Evolutionary conservation across 2,329 filamentous ascomycete species (phyloP).

Genomic region (Neopestalotiopsis sp.): DNA sequence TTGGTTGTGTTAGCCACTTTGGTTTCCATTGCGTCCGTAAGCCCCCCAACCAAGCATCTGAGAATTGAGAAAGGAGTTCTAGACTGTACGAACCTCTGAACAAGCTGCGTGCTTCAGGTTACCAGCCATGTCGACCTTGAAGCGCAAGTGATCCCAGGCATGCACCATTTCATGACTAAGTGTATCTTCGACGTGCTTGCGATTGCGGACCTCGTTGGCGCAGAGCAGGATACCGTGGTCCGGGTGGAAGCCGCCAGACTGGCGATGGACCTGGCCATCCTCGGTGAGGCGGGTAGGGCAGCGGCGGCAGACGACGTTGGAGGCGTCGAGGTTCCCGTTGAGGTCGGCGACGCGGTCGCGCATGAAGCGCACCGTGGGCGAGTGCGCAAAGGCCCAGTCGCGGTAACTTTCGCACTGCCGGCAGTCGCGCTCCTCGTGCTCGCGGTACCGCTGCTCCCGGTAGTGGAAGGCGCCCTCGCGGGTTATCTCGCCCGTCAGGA

Average conservation of each 20-base stretch:
- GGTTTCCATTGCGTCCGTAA: not conserved
- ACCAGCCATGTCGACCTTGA: conserved; percentile 80
- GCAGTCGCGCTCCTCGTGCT: conserved; percentile 81
- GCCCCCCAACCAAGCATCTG: no score
- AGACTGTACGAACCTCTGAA: conserved; percentile 70
- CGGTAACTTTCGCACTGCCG: conserved; percentile 80
- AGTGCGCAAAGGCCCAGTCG: conserved; percentile 84
- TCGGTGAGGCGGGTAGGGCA: conserved; percentile 68
- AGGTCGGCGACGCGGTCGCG: conserved; percentile 80
- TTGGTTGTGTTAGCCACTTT: not conserved
- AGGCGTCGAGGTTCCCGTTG: conserved; percentile 74
- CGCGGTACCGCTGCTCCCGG: conserved; percentile 75
- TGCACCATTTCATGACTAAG: conserved; percentile 98
- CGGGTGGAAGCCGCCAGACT: conserved; percentile 83
- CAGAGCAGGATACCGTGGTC: conserved; percentile 89
- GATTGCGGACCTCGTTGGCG: conserved; percentile 85
- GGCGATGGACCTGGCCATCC: conserved; percentile 66
- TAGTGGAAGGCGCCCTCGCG: conserved; percentile 74
- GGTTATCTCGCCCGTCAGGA: conserved; percentile 76
- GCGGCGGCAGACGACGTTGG: conserved; percentile 82
- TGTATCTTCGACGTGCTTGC: conserved; percentile 88
- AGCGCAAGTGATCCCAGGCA: conserved; percentile 90
- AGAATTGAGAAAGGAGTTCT: conserved; percentile 25
- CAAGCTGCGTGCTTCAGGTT: conserved; percentile 91
- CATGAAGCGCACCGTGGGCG: conserved; percentile 86